phyloP scores from a whole-genome alignment of 179 eudicot genomes.

The Drosera spatulata region DNA sequence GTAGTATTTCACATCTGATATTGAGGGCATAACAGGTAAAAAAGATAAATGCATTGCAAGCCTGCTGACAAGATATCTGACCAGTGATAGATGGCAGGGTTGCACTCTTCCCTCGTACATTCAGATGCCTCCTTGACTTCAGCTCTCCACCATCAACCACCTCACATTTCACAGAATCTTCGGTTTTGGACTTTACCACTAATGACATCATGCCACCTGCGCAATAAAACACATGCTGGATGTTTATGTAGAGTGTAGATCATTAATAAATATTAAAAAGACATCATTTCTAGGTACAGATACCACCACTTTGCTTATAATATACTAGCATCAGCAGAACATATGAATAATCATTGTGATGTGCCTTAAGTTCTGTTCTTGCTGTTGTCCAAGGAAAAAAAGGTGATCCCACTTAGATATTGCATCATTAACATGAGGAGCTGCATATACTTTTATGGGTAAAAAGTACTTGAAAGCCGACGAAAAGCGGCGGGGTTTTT shows the following conservation, averaged over 20 bases:
- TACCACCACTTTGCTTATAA: no score
- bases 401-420: no score
- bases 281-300: no score
- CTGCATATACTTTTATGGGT: no score
- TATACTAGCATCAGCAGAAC: no score
- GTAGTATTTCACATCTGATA: not conserved
- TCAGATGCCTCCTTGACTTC: slow-evolving; percentile 76
- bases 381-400: no score
- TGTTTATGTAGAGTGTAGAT: not conserved
- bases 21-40: not conserved
- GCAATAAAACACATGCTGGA: not conserved
- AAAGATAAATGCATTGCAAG: not conserved
- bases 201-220: slow-evolving; percentile 92
- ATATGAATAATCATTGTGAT: no score
- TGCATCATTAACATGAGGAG: no score
- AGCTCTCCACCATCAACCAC: slow-evolving; percentile 87
- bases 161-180: slow-evolving; percentile 67
- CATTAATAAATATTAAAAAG: not conserved
- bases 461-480: no score
- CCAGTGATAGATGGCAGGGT: slow-evolving; percentile 84
- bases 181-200: slow-evolving; percentile 61
- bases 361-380: no score
- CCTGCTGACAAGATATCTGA: slow-evolving; percentile 8
- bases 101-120: slow-evolving; percentile 87
- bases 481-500: no score